phyloP scores from a whole-genome alignment of 2,329 filamentous ascomycete species.

The Metarhizium sp. region DNA sequence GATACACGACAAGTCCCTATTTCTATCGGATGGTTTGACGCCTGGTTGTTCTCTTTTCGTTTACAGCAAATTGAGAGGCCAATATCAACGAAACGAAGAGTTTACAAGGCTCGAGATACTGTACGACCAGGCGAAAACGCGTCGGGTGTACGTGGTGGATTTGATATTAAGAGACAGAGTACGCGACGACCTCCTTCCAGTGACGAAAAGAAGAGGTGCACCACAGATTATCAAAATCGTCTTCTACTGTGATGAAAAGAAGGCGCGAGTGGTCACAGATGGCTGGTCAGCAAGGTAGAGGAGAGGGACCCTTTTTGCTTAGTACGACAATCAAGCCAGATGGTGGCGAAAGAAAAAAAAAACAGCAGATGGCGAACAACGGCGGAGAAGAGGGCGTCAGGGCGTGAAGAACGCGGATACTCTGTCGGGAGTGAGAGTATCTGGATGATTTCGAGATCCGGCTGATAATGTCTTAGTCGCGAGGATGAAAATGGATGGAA shows the following conservation, averaged over 20 bases:
- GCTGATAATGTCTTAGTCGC: background rate
- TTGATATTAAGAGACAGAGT: slow-evolving; percentile 5
- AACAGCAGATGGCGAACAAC: background rate
- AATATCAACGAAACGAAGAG: background rate
- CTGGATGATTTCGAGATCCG: background rate
- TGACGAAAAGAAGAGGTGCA: slow-evolving; percentile 6
- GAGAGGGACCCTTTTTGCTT: background rate
- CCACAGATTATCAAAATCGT: slow-evolving; percentile 6
- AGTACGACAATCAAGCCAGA: background rate
- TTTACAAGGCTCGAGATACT: slow-evolving; percentile 1
- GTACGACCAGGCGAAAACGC: background rate
- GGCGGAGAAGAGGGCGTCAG: background rate
- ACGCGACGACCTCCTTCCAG: slow-evolving; percentile 7
- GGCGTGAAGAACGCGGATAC: background rate
- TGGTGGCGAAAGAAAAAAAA: background rate
- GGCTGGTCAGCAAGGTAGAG: slow-evolving; percentile 1
- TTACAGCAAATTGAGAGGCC: background rate
- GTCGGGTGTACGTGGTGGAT: background rate
- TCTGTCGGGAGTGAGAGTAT: background rate
- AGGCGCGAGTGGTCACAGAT: slow-evolving; percentile 10
- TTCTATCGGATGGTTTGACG: background rate
- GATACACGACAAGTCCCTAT: background rate
- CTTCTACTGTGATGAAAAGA: slow-evolving; percentile 13
- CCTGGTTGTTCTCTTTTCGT: background rate
- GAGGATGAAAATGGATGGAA: background rate